Base-by-base conservation (phyloP, 768 basidiomycete species). In the Lactarius sanguifluus region DNA sequence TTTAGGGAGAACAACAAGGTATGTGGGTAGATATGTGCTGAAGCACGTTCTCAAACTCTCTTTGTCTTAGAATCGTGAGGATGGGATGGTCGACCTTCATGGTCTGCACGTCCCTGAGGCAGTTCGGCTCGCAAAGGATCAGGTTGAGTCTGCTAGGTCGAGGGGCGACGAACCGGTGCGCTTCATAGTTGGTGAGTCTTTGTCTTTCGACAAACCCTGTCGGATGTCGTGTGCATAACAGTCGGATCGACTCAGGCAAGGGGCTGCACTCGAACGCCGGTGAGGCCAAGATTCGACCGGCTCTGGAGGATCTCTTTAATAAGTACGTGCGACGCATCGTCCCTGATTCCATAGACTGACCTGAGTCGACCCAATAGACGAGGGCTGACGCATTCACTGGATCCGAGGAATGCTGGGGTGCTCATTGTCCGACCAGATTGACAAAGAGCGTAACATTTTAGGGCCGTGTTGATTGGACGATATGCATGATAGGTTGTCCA, bases 1-100 rank as follows among this genome's bases (percentile, higher is more conserved):
- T 64, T 67, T 15, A 56, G 3, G 43, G 25, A 59, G 41, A 67
- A 67, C 2, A 67, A 67, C 40, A 58, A 67, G 66, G 66, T 67
- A 47, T 23, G 61, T 2, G 2, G 7, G 18, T 10, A 40, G 20
- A 32, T 18, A 52, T 52, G 10, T 32, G n/a, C 54, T 7, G 8
- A 28, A 20, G 7, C 12, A 43, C 38, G 52, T 34, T 13, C 57
- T 59, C 40, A 55, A 43, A 15, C 13, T 41, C 8, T 25, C 23
- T 25, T 52, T 15, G 16, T 54, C 41, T 5, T 16, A 67, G 66
- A 16, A 18, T 32, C 28, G 34, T 36, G 18, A 18, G 41, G 25
- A 64, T 36, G 58, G 62, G 16, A 56, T 10, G 13, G 32, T 67
- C 16, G 66, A 67, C 28, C 62, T 67, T 32, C 66, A 67, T 34